phyloP scores from a whole-genome alignment of 78 protist genomes.

The Dictyostelium citrinum region DNA sequence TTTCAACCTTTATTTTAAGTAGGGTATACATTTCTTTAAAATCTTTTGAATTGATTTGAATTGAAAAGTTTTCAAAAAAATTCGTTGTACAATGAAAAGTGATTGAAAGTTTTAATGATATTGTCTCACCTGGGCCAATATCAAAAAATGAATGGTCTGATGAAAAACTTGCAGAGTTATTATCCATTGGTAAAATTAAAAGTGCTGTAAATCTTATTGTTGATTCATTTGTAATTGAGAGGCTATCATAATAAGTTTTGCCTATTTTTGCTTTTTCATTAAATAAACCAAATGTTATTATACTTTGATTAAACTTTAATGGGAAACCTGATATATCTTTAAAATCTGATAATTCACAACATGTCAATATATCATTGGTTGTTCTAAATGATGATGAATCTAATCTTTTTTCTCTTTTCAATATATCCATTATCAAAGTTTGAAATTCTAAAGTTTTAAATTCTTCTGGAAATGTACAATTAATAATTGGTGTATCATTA shows the following conservation, averaged over 20 bases:
- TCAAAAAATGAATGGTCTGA: background rate
- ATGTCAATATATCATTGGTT: background rate
- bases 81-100: background rate
- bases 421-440: background rate
- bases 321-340: background rate
- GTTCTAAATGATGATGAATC: background rate
- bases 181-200: background rate
- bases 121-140: background rate
- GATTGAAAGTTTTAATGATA: background rate
- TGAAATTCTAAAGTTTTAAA: background rate
- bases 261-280: background rate
- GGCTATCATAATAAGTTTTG: background rate
- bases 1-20: background rate
- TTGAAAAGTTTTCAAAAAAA: background rate
- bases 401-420: background rate
- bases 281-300: background rate
- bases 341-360: background rate
- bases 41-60: background rate
- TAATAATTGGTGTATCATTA: background rate
- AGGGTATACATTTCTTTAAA: background rate
- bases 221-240: background rate
- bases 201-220: background rate
- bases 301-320: background rate
- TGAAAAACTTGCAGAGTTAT: background rate
- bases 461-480: background rate